phyloP scores from a whole-genome alignment of 2,329 filamentous ascomycete species.

The Tolypocladium paradoxum region DNA sequence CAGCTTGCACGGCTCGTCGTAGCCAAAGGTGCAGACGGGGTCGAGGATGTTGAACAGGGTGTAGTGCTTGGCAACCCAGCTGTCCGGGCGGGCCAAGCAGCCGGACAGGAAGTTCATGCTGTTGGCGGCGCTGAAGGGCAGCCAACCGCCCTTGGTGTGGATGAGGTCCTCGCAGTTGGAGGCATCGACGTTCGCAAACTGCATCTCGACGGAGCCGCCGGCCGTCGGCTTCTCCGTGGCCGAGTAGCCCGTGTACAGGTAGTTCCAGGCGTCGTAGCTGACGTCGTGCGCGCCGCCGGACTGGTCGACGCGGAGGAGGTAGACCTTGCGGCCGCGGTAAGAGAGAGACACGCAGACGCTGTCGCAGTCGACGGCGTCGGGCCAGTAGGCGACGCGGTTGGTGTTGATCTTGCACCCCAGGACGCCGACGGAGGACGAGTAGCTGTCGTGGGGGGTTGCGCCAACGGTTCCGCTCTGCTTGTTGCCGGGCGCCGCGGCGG shows the following conservation, averaged over 20 bases:
- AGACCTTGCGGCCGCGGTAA: constrained; percentile 37
- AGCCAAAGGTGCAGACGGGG: constrained; percentile 32
- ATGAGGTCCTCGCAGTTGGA: constrained; percentile 38
- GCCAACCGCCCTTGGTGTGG: constrained; percentile 24
- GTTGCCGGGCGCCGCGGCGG: neutral
- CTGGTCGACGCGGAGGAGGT: constrained; percentile 49
- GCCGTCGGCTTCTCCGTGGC: constrained; percentile 33
- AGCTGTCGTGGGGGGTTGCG: constrained; percentile 45
- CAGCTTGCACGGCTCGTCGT: constrained; percentile 34
- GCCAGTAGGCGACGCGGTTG: constrained; percentile 52
- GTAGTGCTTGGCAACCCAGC: constrained; percentile 38
- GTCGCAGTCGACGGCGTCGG: constrained; percentile 40
- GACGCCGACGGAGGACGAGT: constrained; percentile 47
- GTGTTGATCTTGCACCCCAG: constrained; percentile 52
- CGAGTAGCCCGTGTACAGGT: constrained; percentile 37
- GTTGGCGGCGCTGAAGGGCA: constrained; percentile 36
- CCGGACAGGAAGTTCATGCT: constrained; percentile 41
- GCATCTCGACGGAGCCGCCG: constrained; percentile 38
- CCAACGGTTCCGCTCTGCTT: constrained; percentile 13
- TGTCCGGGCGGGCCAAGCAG: constrained; percentile 28
- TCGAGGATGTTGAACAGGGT: constrained; percentile 41
- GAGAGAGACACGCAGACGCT: constrained; percentile 44
- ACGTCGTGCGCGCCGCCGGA: constrained; percentile 48
- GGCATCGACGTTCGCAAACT: constrained; percentile 31
- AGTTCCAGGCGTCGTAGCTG: constrained; percentile 53